Percentiles rank a stretch among this genome's conserved stretches.
These are phyloP conservation scores for Atkinsonella hypoxylon DNA, from an alignment of 2,329 filamentous ascomycete genomes.

Conservation along the genomic window DNA sequence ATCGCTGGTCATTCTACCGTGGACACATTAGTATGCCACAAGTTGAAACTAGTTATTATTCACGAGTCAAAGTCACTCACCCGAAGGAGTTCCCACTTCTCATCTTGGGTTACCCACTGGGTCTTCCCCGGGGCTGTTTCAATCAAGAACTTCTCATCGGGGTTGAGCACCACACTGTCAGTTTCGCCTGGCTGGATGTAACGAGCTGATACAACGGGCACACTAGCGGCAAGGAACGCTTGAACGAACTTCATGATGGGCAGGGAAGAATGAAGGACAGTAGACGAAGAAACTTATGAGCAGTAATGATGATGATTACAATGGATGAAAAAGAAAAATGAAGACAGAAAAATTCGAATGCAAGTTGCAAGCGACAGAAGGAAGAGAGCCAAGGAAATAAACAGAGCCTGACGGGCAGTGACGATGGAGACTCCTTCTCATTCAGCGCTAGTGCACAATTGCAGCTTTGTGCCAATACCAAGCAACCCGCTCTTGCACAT, in stretches of 20 bases:
- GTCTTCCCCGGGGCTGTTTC: conserved; percentile 77
- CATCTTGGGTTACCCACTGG: conserved; percentile 80
- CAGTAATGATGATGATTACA: not conserved
- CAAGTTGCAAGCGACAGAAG: not conserved
- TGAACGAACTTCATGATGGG: conserved; percentile 39
- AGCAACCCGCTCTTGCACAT: no score
- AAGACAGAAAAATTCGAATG: not conserved
- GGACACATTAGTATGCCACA: not conserved
- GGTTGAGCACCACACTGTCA: conserved; percentile 37
- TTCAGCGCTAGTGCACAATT: not conserved
- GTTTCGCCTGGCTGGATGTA: conserved; percentile 42
- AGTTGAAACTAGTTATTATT: no score
- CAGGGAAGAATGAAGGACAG: not conserved
- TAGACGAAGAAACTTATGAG: not conserved
- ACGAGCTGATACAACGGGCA: conserved; percentile 40
- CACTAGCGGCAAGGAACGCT: conserved; percentile 39
- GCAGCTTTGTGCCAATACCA: not conserved
- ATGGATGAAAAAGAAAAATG: not conserved
- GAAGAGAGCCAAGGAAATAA: not conserved
- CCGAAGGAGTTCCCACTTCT: conserved; percentile 84
- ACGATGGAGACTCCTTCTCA: not conserved
- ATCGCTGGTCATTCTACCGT: conserved; percentile 65
- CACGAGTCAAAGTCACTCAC: conserved; percentile 39
- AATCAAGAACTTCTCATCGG: conserved; percentile 49
- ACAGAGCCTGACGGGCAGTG: not conserved